Evolutionary conservation across 2,329 filamentous ascomycete species (phyloP), one percentile per base, ranked within the genome.

Genomic region (Alternaria conjuncta): DNA sequence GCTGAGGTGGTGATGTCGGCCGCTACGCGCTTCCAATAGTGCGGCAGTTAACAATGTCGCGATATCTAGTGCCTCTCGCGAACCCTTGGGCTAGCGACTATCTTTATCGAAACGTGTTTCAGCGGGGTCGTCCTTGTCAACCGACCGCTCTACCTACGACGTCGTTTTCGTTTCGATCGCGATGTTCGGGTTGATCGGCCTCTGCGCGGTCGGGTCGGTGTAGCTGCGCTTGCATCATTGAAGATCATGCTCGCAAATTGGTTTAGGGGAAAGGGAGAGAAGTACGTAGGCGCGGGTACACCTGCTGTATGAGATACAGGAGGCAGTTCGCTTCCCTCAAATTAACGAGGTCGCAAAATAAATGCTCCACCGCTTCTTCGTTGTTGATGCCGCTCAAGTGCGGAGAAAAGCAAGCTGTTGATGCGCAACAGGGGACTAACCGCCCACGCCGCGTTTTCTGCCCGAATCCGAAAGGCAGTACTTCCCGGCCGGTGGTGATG

Each of bases 61-160:
- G 18, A 30, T 26, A 36, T 36, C 20, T 47, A 47, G 50, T 41
- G 30, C 20, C 49, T 9, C 30, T 36, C 28, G 26, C 47, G 25
- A 36, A 23, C 44, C 18, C 47, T 57, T 36, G n/a, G 18, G 32
- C 53, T 57, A 57, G 15, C 15, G 30, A 28, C 45, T 45, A n/a
- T 61, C n/a, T 57, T 50, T 50, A 57, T 57, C 58, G 58, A 61
- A 61, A 61, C 58, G 54, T 45, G 58, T 61, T 61, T 61, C 23
- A 41, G 45, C 28, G 53, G 30, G 45, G 54, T 32, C 25, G 54
- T 36, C 28, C 49, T 53, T 53, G 49, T 23, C 30, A 53, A 32
- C 49, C 20, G 36, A 53, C 28, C 36, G 30, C 49, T 53, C 13
- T 41, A n/a, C 30, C 20, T 10, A 9, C 49, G 49, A 41, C 15